phyloP scores from a whole-genome alignment of 192 early-diverging fungal species.

The Piromyces finnis region DNA sequence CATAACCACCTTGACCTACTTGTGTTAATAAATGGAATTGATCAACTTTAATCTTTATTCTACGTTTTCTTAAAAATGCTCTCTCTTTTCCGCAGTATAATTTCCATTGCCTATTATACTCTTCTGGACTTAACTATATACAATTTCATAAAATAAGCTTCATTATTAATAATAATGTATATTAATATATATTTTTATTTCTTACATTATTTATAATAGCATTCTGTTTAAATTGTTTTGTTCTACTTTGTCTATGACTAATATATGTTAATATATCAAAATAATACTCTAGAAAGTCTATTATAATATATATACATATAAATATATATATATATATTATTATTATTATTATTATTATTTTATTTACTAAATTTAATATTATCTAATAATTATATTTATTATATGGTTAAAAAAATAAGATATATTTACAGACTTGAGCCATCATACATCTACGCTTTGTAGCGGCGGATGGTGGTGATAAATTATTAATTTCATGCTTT shows the following conservation, averaged over 20 bases:
- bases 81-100: slow-evolving; percentile 35
- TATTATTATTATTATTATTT: too few relatives aligned
- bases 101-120: slow-evolving; percentile 34
- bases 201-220: slow-evolving; percentile 3
- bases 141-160: too few relatives aligned
- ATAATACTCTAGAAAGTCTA: slow-evolving; percentile 69
- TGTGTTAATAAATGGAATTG: slow-evolving; percentile 52
- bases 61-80: slow-evolving; percentile 36
- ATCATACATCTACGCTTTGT: slow-evolving; percentile 22
- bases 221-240: slow-evolving; percentile 30
- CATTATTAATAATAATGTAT: too few relatives aligned
- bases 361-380: too few relatives aligned
- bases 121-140: slow-evolving; percentile 18
- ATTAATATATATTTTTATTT: too few relatives aligned
- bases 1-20: slow-evolving; percentile 65
- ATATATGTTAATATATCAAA: slow-evolving; percentile 65
- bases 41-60: slow-evolving; percentile 42
- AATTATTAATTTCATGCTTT: neutral
- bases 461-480: neutral
- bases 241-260: slow-evolving; percentile 37
- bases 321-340: neutral
- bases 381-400: too few relatives aligned
- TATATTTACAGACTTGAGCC: slow-evolving; percentile 27
- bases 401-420: too few relatives aligned
- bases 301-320: neutral